phyloP scores from a whole-genome alignment of 345 rosid species.

The Lagerstroemia speciosa region DNA sequence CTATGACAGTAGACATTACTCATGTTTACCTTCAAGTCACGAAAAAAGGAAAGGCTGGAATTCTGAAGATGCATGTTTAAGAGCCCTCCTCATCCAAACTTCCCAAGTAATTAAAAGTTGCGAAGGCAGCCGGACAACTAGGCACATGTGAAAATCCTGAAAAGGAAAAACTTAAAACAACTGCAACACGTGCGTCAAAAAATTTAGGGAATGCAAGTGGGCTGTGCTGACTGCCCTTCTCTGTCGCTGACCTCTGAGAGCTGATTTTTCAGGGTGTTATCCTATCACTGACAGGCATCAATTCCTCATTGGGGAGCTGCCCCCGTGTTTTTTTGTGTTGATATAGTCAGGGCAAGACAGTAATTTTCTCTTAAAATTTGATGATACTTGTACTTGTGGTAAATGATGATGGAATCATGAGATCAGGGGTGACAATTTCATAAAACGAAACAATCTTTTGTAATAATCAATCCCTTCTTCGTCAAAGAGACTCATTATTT shows the following conservation, averaged over 20 bases:
- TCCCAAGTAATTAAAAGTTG: neutral
- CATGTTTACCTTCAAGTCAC: slow-evolving; percentile 54
- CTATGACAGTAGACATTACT: slow-evolving; percentile 78
- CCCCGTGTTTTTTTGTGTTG: too few species aligned
- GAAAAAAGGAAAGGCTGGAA: neutral
- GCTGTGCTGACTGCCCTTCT: neutral
- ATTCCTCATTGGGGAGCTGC: neutral
- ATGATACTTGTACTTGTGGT: too few species aligned
- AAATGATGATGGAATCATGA: too few species aligned
- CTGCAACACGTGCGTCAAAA: slow-evolving; percentile 65
- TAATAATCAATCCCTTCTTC: too few species aligned
- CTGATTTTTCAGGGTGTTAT: too few species aligned
- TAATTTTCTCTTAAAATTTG: too few species aligned
- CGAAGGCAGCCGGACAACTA: neutral
- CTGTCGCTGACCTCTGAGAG: too few species aligned
- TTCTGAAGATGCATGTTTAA: neutral
- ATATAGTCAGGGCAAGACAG: too few species aligned
- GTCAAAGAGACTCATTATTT: too few species aligned
- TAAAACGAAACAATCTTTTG: too few species aligned
- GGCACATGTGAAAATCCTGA: neutral
- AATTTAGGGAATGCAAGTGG: slow-evolving; percentile 17
- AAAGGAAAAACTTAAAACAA: slow-evolving; percentile 44
- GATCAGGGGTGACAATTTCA: too few species aligned
- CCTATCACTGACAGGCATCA: neutral
- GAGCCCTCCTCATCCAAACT: neutral